Percentiles rank a stretch among this genome's conserved stretches.
Evolutionary conservation across 805 yeast genomes (phyloP).

Genomic region (Metschnikowia amazonensis): DNA sequence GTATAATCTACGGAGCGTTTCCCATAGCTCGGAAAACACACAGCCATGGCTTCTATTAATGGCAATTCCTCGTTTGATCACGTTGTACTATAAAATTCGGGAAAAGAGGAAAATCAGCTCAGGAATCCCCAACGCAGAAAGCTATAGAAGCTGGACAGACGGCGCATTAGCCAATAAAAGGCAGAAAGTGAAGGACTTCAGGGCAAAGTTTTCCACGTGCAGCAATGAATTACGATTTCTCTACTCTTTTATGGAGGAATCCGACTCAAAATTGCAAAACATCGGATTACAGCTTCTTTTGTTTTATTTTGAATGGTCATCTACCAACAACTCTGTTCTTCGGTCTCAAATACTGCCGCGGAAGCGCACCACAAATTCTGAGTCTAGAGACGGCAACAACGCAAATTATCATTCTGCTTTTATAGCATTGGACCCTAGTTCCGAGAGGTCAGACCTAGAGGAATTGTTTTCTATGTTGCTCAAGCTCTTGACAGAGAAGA

Average conservation of each 20-base stretch:
- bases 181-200: conserved; percentile 21
- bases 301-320: conserved; percentile 17
- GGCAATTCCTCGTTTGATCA: conserved; percentile 33
- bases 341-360: not conserved
- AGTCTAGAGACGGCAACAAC: not conserved
- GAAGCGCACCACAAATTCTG: not conserved
- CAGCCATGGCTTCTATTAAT: conserved; percentile 40
- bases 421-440: not conserved
- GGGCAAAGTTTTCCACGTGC: conserved; percentile 1
- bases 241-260: conserved; percentile 22
- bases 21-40: conserved; percentile 17
- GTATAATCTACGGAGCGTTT: conserved; percentile 26
- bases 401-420: not conserved
- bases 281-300: conserved; percentile 28
- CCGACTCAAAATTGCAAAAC: conserved; percentile 14
- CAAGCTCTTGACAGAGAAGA: conserved; percentile 6
- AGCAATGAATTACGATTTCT: conserved; percentile 23
- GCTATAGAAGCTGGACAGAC: not conserved
- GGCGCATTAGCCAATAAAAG: conserved; percentile 19
- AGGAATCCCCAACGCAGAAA: too few species aligned
- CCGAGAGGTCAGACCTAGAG: not conserved
- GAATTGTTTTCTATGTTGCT: not conserved
- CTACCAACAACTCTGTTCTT: not conserved
- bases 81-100: conserved; percentile 28
- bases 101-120: not conserved